These are phyloP conservation scores for Syncephalastrum sp. DNA, from an alignment of 371 early-diverging fungal genomes.

Conservation along the genomic window DNA sequence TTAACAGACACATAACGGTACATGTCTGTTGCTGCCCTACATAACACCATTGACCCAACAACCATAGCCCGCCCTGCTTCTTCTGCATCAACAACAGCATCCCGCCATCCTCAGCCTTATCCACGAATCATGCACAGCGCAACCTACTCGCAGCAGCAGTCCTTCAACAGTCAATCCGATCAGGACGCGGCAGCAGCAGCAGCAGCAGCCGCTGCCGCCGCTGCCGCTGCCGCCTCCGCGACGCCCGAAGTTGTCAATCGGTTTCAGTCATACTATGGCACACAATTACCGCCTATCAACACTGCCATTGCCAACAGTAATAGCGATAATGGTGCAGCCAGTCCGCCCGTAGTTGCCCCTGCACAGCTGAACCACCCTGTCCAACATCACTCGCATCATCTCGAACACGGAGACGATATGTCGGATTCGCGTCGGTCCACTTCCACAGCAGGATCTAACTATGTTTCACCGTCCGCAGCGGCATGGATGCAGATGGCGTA, in stretches of 20 bases:
- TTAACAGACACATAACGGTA: constrained; percentile 1
- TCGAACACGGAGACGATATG: background rate
- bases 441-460: constrained; percentile 5
- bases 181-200: background rate
- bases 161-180: constrained; percentile 1
- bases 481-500: constrained; percentile 10
- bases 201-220: constrained; percentile 1
- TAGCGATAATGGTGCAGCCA: background rate
- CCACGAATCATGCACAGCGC: constrained; percentile 3
- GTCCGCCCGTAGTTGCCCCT: constrained; percentile 5
- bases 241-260: constrained; percentile 4
- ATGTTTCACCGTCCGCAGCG: background rate
- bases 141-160: constrained; percentile 1
- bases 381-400: constrained; percentile 1
- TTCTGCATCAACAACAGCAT: too few relatives aligned
- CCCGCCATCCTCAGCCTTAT: too few relatives aligned
- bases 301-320: background rate
- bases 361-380: constrained; percentile 8
- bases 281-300: constrained; percentile 21
- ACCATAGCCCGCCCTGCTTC: too few relatives aligned
- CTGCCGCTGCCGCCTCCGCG: constrained; percentile 1
- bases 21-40: background rate
- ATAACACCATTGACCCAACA: constrained; percentile 1
- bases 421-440: constrained; percentile 13
- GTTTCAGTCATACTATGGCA: constrained; percentile 13